Evolutionary conservation across 2,329 filamentous ascomycete species (phyloP), one percentile per base, ranked within the genome.

Genomic region (Cordyceps tenuipes): DNA sequence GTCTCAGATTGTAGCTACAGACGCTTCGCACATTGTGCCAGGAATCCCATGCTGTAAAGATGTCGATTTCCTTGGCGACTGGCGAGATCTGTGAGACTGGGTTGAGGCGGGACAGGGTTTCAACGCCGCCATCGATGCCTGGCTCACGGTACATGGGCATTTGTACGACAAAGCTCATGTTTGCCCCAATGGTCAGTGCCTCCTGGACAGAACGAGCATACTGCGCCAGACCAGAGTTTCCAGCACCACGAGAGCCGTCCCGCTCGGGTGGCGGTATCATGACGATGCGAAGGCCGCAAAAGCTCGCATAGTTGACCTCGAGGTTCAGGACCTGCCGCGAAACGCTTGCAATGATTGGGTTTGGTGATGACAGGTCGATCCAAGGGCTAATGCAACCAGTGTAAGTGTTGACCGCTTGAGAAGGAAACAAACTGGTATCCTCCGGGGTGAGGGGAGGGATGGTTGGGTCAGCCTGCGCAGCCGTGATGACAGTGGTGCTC

Each of bases 241-340:
- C 77, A 15, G 75, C 72, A 62, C 77, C 70, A 59, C 78, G 79
- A 61, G 81, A 79, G 61, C 83, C 79, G 64, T 87, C 83, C 15
- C 84, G 75, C 64, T 82, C 82, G 3, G 94, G 94, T 0, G 91
- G 91, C 1, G 88, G 86, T 34, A 99, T 79, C 55, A 97, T 78
- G 61, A 97, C 80, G 72, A 89, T 95, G 60, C 86, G 85, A 52
- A 94, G 82, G 41, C 95, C 95, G 69, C 91, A 97, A 75, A 97
- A 99, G 63, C 91, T 92, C 64, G 95, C 94, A 75, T 97, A 99
- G 53, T 91, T 89, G 52, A 97, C 82, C 71, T 99, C 94, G 44
- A 96, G 81, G 70, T 91, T 91, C 64, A 99, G 79, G 7, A 96
- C 89, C 74, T 97, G 93, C 49, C 90, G 85, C 41, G 93, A 97